Evolutionary conservation across 208 protist species (phyloP).

Genomic region (Strigomonas culicis): DNA sequence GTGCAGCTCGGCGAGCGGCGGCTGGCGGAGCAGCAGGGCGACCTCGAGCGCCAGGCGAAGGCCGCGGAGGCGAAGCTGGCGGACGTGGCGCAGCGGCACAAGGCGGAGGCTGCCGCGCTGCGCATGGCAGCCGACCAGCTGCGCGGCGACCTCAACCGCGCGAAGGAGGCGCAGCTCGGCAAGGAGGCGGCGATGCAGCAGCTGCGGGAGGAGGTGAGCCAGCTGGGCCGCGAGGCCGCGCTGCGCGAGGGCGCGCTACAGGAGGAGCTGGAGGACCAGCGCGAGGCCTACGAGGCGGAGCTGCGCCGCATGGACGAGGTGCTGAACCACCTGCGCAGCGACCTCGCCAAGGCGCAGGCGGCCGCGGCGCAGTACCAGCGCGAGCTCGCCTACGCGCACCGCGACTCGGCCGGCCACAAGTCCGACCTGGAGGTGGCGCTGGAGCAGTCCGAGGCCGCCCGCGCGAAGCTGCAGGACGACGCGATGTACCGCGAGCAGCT

Average conservation of each 20-base stretch:
- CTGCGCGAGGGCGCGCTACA: constrained; percentile 45
- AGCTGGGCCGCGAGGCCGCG: constrained; percentile 49
- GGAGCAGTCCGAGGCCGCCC: constrained; percentile 47
- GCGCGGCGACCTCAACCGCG: constrained; percentile 37
- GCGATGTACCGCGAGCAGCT: constrained; percentile 67
- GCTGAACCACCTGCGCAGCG: constrained; percentile 65
- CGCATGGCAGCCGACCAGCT: constrained; percentile 45
- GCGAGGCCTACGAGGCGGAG: constrained; percentile 57
- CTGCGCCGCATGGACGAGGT: constrained; percentile 75
- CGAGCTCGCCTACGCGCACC: constrained; percentile 44
- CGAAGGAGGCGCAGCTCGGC: constrained; percentile 30
- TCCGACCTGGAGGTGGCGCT: constrained; percentile 56
- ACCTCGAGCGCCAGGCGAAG: constrained; percentile 29
- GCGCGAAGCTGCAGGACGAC: constrained; percentile 63
- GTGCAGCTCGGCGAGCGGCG: constrained; percentile 34
- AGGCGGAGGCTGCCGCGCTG: constrained; percentile 45
- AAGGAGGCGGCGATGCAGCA: constrained; percentile 47
- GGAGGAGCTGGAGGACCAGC: constrained; percentile 55
- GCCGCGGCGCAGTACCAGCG: constrained; percentile 55
- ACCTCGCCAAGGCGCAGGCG: constrained; percentile 60
- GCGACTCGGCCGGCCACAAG: constrained; percentile 41
- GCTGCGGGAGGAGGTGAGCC: constrained; percentile 56
- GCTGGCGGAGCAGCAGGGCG: constrained; percentile 34
- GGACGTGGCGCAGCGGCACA: constrained; percentile 43
- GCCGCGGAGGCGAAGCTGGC: constrained; percentile 40